These are phyloP conservation scores for Stentor roeselii DNA, from an alignment of 73 alveolate species.

Conservation along the genomic window DNA sequence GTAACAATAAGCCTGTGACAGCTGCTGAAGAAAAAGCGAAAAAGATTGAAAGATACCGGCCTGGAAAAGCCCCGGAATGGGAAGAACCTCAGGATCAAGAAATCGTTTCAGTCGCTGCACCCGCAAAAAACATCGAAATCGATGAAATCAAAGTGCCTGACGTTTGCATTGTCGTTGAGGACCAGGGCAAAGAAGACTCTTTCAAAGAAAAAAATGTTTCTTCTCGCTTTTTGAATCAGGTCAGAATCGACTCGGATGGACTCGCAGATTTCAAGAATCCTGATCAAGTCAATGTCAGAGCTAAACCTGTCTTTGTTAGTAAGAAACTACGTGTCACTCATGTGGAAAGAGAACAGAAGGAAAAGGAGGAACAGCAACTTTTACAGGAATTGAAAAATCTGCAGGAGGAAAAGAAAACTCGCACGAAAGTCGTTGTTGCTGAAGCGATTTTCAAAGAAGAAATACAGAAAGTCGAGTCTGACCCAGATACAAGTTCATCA, in stretches of 20 bases:
- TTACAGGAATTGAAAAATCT: neutral
- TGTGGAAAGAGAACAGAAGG: constrained; percentile 8
- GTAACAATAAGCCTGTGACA: too few relatives aligned
- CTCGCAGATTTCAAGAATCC: neutral
- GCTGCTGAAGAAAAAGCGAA: neutral
- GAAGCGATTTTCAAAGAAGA: constrained; percentile 38
- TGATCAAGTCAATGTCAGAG: neutral
- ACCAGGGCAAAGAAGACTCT: neutral
- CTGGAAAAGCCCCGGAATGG: constrained; percentile 28
- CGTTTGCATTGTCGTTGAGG: neutral
- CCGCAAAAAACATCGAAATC: neutral
- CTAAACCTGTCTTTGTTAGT: neutral
- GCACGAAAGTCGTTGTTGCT: constrained; percentile 9
- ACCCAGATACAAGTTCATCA: constrained; percentile 36
- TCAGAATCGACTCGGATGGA: neutral
- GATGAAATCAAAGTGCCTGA: neutral
- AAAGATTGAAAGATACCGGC: constrained; percentile 28
- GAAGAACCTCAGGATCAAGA: constrained; percentile 14
- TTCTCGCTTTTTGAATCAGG: neutral
- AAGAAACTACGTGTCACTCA: neutral
- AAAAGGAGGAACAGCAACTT: neutral
- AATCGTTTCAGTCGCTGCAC: neutral
- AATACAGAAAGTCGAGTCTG: constrained; percentile 50
- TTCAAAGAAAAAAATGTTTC: too few relatives aligned
- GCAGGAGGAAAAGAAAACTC: constrained; percentile 1